Evolutionary conservation across 1,284 basidiomycete species (phyloP).

Genomic region (Porodaedalea pini): DNA sequence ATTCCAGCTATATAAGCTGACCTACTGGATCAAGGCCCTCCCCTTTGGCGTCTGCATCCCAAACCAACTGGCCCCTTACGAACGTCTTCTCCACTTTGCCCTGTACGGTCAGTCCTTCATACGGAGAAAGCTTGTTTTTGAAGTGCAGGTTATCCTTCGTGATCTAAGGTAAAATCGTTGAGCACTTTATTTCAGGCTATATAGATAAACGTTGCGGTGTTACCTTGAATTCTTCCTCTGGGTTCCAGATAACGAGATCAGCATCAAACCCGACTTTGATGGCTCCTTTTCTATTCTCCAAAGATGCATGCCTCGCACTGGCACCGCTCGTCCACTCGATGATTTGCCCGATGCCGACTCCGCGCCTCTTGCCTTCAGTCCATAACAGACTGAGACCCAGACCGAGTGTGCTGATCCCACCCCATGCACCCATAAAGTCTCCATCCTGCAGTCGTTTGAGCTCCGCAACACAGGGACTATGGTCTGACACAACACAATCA

Average conservation of each 20-base stretch:
- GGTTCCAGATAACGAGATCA: conserved; percentile 84
- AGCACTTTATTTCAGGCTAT: background rate
- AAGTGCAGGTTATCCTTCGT: conserved; percentile 72
- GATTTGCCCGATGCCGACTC: conserved; percentile 57
- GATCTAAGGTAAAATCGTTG: conserved; percentile 44
- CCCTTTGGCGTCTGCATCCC: conserved; percentile 36
- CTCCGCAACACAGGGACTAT: conserved; percentile 83
- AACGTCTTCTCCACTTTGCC: conserved; percentile 76
- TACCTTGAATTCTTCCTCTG: conserved; percentile 62
- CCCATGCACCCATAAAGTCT: conserved; percentile 87
- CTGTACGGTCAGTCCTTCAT: conserved; percentile 67
- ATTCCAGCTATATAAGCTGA: background rate
- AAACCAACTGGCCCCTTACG: conserved; percentile 69
- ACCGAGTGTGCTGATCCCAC: conserved; percentile 86
- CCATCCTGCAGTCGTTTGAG: conserved; percentile 79
- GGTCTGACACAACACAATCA: conserved; percentile 90
- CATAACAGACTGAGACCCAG: conserved; percentile 82
- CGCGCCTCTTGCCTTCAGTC: conserved; percentile 70
- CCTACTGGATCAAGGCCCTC: background rate
- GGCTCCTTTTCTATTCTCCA: conserved; percentile 67
- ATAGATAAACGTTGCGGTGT: conserved; percentile 24
- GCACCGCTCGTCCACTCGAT: conserved; percentile 70
- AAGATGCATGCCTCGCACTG: conserved; percentile 76
- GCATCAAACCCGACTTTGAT: conserved; percentile 74
- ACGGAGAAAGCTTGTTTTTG: conserved; percentile 92